Percentiles rank a stretch among this genome's conserved stretches.
Conservation (phyloP, 2,329 filamentous ascomycete species). For the Diaporthe batatas region DNA sequence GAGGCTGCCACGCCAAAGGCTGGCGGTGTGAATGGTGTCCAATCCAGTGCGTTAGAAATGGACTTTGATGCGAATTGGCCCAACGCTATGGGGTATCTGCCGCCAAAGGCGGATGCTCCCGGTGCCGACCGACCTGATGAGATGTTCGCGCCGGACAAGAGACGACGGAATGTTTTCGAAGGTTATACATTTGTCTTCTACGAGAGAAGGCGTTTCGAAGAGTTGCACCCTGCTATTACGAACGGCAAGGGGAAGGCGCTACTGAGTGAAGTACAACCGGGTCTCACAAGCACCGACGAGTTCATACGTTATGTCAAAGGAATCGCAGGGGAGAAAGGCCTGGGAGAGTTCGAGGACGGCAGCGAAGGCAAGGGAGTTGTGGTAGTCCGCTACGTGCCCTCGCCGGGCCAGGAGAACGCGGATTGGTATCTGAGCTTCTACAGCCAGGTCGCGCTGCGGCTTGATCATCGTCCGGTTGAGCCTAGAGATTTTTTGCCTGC, state of each 20-base stretch:
- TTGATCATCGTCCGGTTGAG: constrained; percentile 86
- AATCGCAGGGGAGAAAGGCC: constrained; percentile 79
- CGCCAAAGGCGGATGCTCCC: constrained; percentile 81
- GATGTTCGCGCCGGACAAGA: constrained; percentile 78
- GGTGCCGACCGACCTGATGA: constrained; percentile 71
- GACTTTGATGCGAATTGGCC: constrained; percentile 89
- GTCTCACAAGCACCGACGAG: constrained; percentile 78
- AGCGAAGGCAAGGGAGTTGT: constrained; percentile 79
- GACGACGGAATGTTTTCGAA: constrained; percentile 80
- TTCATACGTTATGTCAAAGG: constrained; percentile 83
- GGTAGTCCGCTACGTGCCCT: constrained; percentile 78
- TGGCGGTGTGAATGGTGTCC: constrained; percentile 59
- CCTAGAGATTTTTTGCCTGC: constrained; percentile 94
- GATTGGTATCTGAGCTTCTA: constrained; percentile 80
- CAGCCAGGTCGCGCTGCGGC: constrained; percentile 75
- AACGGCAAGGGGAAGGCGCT: constrained; percentile 87
- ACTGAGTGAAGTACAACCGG: constrained; percentile 70
- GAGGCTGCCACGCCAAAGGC: constrained; percentile 67
- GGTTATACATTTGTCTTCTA: constrained; percentile 93
- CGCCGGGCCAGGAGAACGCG: constrained; percentile 61
- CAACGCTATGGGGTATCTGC: constrained; percentile 77
- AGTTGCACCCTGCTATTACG: constrained; percentile 79
- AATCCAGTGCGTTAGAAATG: constrained; percentile 73
- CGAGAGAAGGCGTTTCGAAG: constrained; percentile 80
- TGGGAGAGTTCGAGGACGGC: constrained; percentile 73